These are phyloP conservation scores for Pseudonitzschia delicatissima DNA, from an alignment of 108 stramenopile species.

Conservation along the genomic window DNA sequence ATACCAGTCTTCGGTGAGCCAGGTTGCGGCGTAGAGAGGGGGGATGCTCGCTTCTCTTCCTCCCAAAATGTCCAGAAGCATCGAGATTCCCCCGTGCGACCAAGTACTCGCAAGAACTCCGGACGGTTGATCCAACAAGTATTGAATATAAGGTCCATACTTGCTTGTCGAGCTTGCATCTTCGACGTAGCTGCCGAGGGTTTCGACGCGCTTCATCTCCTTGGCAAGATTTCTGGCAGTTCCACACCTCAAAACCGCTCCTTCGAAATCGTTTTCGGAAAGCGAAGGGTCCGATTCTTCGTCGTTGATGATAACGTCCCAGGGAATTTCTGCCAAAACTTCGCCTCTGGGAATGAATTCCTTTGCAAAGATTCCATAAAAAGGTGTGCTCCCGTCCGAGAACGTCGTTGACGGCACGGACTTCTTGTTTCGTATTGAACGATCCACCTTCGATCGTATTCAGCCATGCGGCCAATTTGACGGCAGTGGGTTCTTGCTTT, in stretches of 20 bases:
- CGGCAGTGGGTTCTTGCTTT: not conserved
- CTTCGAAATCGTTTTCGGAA: constrained; percentile 2
- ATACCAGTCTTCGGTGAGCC: constrained; percentile 19
- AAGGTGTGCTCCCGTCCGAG: not conserved
- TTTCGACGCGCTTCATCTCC: constrained; percentile 31
- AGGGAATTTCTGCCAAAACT: constrained; percentile 31
- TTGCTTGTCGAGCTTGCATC: constrained; percentile 27
- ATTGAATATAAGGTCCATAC: constrained; percentile 62
- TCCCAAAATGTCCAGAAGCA: constrained; percentile 35
- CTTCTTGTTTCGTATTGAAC: constrained; percentile 32
- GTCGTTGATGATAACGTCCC: constrained; percentile 21
- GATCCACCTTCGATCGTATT: constrained; percentile 23
- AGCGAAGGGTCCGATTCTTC: not conserved
- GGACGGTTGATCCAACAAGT: constrained; percentile 35
- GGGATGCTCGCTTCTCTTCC: not conserved
- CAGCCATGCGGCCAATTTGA: constrained; percentile 26
- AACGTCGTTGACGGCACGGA: constrained; percentile 8
- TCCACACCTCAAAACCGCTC: constrained; percentile 20
- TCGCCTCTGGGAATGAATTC: constrained; percentile 29
- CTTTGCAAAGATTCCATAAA: constrained; percentile 40
- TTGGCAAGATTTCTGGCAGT: constrained; percentile 22
- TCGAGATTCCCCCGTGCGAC: constrained; percentile 29
- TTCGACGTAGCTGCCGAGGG: constrained; percentile 32
- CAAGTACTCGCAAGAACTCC: constrained; percentile 40
- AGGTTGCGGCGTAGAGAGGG: constrained; percentile 3